phyloP scores from a whole-genome alignment of 305 asterid genomes.

The Fraxinus greggii region DNA sequence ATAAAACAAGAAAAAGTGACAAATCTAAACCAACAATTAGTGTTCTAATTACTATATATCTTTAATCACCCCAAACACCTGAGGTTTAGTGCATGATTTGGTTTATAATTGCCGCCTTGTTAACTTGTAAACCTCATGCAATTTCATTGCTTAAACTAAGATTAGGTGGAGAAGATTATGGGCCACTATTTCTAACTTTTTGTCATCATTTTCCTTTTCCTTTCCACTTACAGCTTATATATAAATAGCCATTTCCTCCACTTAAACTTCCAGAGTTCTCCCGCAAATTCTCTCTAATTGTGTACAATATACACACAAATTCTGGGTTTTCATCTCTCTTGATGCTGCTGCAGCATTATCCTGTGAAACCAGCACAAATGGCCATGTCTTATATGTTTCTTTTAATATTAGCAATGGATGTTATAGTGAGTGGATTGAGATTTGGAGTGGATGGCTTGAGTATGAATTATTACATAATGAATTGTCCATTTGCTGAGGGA shows the following conservation, averaged over 20 bases:
- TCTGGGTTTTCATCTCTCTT: background rate
- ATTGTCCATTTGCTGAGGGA: conserved; percentile 65
- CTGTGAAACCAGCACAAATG: conserved; percentile 26
- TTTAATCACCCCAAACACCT: background rate
- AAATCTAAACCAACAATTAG: background rate
- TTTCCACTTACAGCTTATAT: background rate
- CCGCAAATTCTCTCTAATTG: background rate
- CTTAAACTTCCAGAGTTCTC: background rate
- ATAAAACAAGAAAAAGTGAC: background rate
- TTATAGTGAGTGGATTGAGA: conserved; percentile 35
- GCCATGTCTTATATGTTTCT: conserved; percentile 24
- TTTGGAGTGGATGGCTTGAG: conserved; percentile 49
- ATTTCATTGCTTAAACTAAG: background rate
- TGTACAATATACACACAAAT: background rate
- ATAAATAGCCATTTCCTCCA: conserved; percentile 1
- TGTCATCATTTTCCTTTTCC: background rate
- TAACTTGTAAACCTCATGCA: conserved; percentile 30
- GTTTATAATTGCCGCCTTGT: background rate
- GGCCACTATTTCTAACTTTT: conserved; percentile 28
- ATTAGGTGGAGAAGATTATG: conserved; percentile 24
- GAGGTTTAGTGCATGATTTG: background rate
- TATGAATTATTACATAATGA: conserved; percentile 64
- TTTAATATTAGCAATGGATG: conserved; percentile 34
- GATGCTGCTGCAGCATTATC: background rate
- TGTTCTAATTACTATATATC: background rate